Evolutionary conservation across 208 protist genomes (phyloP).

Genomic region (Crithidia bombi): DNA sequence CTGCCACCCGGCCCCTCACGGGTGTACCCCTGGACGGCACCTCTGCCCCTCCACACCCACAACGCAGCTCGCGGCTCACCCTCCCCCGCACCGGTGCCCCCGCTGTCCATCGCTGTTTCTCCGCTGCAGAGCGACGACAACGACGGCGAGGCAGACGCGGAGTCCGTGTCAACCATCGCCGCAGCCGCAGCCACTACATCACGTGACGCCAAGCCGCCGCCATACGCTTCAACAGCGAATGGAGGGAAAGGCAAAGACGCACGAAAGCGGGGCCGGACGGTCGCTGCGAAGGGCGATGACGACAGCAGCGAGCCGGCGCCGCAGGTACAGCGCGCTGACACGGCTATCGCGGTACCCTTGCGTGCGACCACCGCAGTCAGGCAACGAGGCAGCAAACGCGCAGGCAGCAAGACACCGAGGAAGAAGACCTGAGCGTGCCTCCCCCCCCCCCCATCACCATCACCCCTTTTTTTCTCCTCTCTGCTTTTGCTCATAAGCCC

Average conservation of each 20-base stretch:
- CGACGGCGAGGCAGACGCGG: neutral
- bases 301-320: neutral
- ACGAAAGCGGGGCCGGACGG: conserved; percentile 20
- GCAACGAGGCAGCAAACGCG: neutral
- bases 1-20: too few relatives aligned
- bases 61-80: neutral
- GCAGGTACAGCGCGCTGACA: conserved; percentile 1
- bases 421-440: neutral
- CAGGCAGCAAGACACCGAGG: neutral
- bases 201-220: neutral
- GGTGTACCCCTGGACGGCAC: neutral
- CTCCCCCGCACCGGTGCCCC: neutral
- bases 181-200: too few relatives aligned
- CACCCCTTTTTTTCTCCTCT: conserved; percentile 2
- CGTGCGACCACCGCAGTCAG: neutral
- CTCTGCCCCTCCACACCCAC: neutral
- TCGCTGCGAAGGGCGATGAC: neutral
- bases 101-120: conserved; percentile 9
- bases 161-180: neutral
- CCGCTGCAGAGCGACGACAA: conserved; percentile 4
- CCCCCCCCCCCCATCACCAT: neutral
- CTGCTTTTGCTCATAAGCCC: neutral
- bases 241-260: neutral
- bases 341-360: neutral
- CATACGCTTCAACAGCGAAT: neutral